Evolutionary conservation across 768 basidiomycete species (phyloP), one percentile per base, ranked within the genome.

Genomic region (Lentinula edodes): DNA sequence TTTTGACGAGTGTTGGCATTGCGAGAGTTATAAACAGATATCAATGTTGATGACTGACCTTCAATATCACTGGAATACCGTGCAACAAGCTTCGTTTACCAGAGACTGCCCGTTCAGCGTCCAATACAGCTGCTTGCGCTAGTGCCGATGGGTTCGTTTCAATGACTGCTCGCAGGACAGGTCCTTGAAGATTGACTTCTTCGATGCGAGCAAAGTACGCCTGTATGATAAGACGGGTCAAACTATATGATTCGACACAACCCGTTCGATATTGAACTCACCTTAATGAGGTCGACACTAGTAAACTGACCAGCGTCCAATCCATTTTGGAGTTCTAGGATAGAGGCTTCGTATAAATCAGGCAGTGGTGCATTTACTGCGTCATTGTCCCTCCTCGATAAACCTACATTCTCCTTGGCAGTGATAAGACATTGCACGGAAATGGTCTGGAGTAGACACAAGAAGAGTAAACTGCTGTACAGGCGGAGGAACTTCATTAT

Each of bases 181-280:
- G 70, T 1, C 76, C 76, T 45, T 74, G 62, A 13, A 72, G 60
- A 65, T 80, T 80, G 15, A 79, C 78, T 68, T 80, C 78, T 18
- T 74, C 71, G 48, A 80, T 80, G 15, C 78, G 72, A 16, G 73
- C 69, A 51, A 79, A 67, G 61, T 80, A 79, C 0, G 78, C 75
- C 77, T 78, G 23, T 28, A 4, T 28, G 28, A 28, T 28, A 28
- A 28, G 28, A 28, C 28, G 28, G 28, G 28, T 28, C 28, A 28
- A 8, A 8, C 3, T 13, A 36, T 58, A 16, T 53, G 15, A 13
- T n/a, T n/a, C 9, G 34, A 39, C 8, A n/a, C 38, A n/a, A 46
- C 28, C 6, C 23, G 23, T 6, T 36, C 9, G 39, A 34, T 15
- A 38, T 23, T 45, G 20, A 45, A 67, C 66, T 20, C 32, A 73